These are phyloP conservation scores for Chloranthus sessilifolius DNA, from an alignment of 164 flowering plant species.

Conservation along the genomic window DNA sequence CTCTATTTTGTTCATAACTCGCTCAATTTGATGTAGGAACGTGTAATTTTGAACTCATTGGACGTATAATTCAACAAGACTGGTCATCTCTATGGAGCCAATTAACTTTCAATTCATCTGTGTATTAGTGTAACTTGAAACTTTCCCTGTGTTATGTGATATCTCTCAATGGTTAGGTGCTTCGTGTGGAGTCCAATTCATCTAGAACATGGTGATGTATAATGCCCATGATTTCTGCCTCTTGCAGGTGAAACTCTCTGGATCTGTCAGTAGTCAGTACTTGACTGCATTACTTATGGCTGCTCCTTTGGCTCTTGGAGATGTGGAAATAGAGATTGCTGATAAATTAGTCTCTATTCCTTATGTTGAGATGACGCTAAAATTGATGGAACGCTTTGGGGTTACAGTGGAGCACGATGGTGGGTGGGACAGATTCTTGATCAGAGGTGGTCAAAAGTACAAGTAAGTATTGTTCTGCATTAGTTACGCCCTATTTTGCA, in stretches of 20 bases:
- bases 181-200: neutral
- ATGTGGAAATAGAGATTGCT: constrained; percentile 88
- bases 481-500: neutral
- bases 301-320: constrained; percentile 92
- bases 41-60: too few relatives aligned
- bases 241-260: constrained; percentile 92
- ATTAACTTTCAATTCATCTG: too few relatives aligned
- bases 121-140: too few relatives aligned
- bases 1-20: too few relatives aligned
- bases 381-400: constrained; percentile 94
- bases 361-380: constrained; percentile 96
- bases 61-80: too few relatives aligned
- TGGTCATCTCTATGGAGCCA: too few relatives aligned
- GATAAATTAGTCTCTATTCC: constrained; percentile 94
- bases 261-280: constrained; percentile 94
- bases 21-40: too few relatives aligned
- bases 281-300: constrained; percentile 97
- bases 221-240: neutral
- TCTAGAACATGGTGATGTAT: constrained; percentile 1
- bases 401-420: constrained; percentile 66
- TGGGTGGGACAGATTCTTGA: constrained; percentile 78
- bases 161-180: too few relatives aligned
- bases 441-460: constrained; percentile 92
- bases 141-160: too few relatives aligned
- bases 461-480: constrained; percentile 44